Evolutionary conservation across 2,329 filamentous ascomycete species (phyloP).

Genomic region (Didymella glomerata): DNA sequence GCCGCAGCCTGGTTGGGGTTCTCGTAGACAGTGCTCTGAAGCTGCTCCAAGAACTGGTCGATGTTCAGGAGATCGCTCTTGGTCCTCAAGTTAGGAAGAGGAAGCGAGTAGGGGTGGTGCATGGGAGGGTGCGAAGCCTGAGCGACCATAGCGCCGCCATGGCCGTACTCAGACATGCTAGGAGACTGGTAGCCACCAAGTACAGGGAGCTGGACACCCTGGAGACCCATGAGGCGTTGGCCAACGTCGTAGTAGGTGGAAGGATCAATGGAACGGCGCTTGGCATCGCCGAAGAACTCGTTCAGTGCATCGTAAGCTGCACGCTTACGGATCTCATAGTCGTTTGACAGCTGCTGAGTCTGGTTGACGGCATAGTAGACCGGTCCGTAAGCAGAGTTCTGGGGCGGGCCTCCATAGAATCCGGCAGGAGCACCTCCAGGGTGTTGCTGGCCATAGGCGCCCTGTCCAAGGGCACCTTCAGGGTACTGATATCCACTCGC

Average conservation of each 20-base stretch:
- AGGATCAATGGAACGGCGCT: constrained; percentile 89
- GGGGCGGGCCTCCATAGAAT: constrained; percentile 64
- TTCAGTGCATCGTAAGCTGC: constrained; percentile 84
- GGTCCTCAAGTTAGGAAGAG: constrained; percentile 87
- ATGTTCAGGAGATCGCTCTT: constrained; percentile 95
- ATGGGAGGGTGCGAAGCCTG: constrained; percentile 69
- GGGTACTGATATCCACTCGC: constrained; percentile 60
- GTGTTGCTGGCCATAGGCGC: constrained; percentile 60
- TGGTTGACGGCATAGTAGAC: constrained; percentile 80
- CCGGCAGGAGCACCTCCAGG: constrained; percentile 57
- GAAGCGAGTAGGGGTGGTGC: constrained; percentile 84
- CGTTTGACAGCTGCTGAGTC: constrained; percentile 72
- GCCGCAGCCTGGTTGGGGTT: constrained; percentile 82
- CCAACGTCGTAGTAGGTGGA: constrained; percentile 90
- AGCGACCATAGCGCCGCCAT: constrained; percentile 61
- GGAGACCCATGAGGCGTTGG: constrained; percentile 83
- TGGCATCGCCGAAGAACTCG: constrained; percentile 92
- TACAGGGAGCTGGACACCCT: constrained; percentile 67
- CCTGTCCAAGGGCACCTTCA: constrained; percentile 49
- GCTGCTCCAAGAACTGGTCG: constrained; percentile 93
- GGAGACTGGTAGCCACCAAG: constrained; percentile 42
- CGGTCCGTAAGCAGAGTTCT: constrained; percentile 67
- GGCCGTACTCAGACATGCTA: constrained; percentile 63
- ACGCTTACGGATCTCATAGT: constrained; percentile 80
- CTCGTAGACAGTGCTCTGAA: constrained; percentile 96